Evolutionary conservation across 2,329 filamentous ascomycete species (phyloP).

Genomic region (Colletotrichum tropicicola): DNA sequence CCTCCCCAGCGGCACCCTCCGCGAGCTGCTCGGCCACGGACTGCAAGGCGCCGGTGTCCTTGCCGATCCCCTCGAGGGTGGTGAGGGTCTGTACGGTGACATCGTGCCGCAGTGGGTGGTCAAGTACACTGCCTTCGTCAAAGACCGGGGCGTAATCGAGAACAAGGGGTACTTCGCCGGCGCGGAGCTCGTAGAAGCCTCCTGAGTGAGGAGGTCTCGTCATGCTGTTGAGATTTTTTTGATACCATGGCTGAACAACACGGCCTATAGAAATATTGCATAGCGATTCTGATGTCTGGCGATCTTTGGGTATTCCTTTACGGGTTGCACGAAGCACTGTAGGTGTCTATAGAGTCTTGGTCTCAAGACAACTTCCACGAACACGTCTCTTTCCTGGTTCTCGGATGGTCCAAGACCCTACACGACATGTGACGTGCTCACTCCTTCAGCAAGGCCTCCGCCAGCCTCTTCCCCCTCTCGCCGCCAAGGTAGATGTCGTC

Average conservation of each 20-base stretch:
- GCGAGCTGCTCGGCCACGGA: constrained; percentile 82
- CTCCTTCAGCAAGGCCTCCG: constrained; percentile 45
- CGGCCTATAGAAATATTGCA: constrained; percentile 28
- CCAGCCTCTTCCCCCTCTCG: constrained; percentile 61
- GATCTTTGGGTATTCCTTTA: constrained; percentile 12
- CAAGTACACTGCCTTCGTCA: constrained; percentile 94
- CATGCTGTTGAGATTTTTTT: constrained; percentile 18
- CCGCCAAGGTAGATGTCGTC: constrained; percentile 70
- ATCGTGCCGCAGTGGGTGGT: constrained; percentile 93
- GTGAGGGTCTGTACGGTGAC: constrained; percentile 75
- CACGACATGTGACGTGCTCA: background rate
- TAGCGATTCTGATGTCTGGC: constrained; percentile 29
- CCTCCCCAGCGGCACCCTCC: constrained; percentile 82
- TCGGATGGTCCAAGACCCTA: background rate
- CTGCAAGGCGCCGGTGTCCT: constrained; percentile 80
- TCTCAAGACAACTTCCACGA: constrained; percentile 5
- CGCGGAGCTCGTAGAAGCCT: constrained; percentile 68
- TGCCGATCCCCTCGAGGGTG: constrained; percentile 62
- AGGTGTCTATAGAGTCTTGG: constrained; percentile 18
- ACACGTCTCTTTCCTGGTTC: background rate
- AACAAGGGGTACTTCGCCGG: constrained; percentile 97
- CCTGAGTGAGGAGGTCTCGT: background rate
- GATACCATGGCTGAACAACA: constrained; percentile 23
- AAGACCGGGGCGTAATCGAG: constrained; percentile 93
- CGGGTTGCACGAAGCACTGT: constrained; percentile 2